phyloP scores from a whole-genome alignment of 306 rosid species.

The Castanospermum australe region DNA sequence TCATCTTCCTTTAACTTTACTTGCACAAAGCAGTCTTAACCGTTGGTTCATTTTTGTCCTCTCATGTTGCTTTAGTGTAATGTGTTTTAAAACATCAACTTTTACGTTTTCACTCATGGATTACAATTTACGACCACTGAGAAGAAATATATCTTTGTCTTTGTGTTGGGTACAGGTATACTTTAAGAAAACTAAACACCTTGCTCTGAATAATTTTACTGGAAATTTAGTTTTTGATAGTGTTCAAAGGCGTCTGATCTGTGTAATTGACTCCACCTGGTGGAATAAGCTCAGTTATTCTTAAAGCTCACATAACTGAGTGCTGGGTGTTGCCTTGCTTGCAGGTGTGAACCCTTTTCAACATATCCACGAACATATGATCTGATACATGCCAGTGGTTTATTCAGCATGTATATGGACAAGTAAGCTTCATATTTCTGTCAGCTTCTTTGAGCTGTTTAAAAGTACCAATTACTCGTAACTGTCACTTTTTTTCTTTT shows the following conservation, averaged over 20 bases:
- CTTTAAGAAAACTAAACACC: too few relatives aligned
- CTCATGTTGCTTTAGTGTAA: too few relatives aligned
- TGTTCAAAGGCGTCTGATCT: too few relatives aligned
- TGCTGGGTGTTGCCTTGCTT: not conserved
- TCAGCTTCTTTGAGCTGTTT: not conserved
- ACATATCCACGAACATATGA: constrained; percentile 37
- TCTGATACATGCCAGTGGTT: constrained; percentile 27
- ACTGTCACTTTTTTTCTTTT: not conserved
- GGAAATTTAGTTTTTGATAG: too few relatives aligned
- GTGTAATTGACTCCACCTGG: too few relatives aligned
- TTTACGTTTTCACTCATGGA: not conserved
- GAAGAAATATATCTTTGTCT: too few relatives aligned
- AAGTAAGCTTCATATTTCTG: constrained; percentile 17
- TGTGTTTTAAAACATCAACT: not conserved
- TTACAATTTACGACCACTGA: too few relatives aligned
- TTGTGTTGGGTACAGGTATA: too few relatives aligned
- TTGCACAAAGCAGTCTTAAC: not conserved
- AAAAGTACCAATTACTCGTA: not conserved
- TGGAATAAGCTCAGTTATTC: too few relatives aligned
- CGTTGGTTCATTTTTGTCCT: too few relatives aligned
- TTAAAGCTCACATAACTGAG: not conserved
- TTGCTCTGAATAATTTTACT: too few relatives aligned
- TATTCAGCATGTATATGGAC: constrained; percentile 31
- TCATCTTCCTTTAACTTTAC: too few relatives aligned
- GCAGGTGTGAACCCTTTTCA: constrained; percentile 38